Evolutionary conservation across 2,329 filamentous ascomycete genomes (phyloP), one percentile per base, ranked within the genome.

Genomic region (Ascochyta fabae): DNA sequence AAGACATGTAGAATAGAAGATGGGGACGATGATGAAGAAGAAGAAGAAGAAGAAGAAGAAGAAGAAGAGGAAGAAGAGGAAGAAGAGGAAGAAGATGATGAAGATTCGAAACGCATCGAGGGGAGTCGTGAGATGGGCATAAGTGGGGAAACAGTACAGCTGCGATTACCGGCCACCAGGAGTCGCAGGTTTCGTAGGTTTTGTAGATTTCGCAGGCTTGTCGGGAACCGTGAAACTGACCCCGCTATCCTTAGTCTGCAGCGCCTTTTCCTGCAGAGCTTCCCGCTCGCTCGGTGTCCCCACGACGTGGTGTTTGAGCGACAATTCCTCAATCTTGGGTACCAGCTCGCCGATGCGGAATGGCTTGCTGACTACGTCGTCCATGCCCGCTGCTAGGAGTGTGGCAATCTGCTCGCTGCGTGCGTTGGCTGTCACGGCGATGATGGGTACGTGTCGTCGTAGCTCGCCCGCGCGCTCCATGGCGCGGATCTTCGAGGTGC

Each of bases 331-430:
- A 45, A 83, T 81, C 67, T 82, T 82, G 1, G 80, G 80, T 16
- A 82, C 71, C 24, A 83, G 64, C 38, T 82, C 80, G 3, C 75
- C 73, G 29, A 82, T 81, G n/a, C 80, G 70, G 60, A 83, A 83
- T 0, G 80, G 80, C 58, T 83, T 82, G 26, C 71, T 75, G 3
- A 83, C 79, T 3, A 83, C 80, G 61, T 81, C 79, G 56, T 83
- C 80, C 75, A 77, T 77, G 24, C 76, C 76, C 1, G 69, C 75
- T 5, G 61, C 70, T 0, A 76, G 55, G 23, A 77, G 60, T 5
- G 75, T 74, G 3, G 70, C 67, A 41, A 78, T 77, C 60, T 78
- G 76, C 58, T 77, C 76, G 29, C 67, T 69, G 3, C 76, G 50
- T 27, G 76, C 76, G 48, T 78, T 78, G 8, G 76, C 76, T 10